A percentile compares a stretch with the other conserved stretches of the same genome.
These are phyloP conservation scores for Puccinia sorghi DNA, from an alignment of 1,284 basidiomycete genomes.

Conservation along the genomic window DNA sequence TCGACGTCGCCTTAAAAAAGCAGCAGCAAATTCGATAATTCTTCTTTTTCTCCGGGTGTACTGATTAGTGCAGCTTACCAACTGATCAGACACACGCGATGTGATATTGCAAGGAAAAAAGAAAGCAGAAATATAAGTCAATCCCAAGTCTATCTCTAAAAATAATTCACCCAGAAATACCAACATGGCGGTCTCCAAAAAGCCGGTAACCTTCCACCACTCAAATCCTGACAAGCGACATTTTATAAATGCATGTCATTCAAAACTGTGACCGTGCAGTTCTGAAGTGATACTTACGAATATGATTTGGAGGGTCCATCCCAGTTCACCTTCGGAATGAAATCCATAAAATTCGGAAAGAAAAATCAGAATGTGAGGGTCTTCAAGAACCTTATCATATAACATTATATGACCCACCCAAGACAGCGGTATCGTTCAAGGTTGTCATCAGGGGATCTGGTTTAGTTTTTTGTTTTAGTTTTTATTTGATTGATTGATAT, in stretches of 20 bases:
- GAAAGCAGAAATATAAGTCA: background rate
- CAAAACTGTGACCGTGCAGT: background rate
- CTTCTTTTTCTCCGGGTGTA: background rate
- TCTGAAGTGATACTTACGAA: constrained; percentile 59
- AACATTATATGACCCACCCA: constrained; percentile 16
- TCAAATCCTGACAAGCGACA: constrained; percentile 20
- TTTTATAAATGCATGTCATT: background rate
- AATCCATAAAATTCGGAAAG: constrained; percentile 34
- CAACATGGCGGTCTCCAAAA: constrained; percentile 64
- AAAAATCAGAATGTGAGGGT: background rate
- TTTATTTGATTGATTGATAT: background rate
- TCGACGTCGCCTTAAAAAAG: constrained; percentile 41
- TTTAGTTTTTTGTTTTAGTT: background rate
- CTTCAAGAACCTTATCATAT: background rate
- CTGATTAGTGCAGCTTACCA: background rate
- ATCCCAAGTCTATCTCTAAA: background rate
- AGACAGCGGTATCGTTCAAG: constrained; percentile 34
- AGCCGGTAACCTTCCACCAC: constrained; percentile 42
- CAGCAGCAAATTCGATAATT: background rate
- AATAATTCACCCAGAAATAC: constrained; percentile 58
- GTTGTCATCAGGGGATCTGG: constrained; percentile 50
- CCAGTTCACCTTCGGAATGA: constrained; percentile 72
- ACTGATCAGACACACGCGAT: background rate
- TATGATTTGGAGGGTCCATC: constrained; percentile 79
- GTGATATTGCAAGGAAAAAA: background rate